phyloP scores from a whole-genome alignment of 2,329 filamentous ascomycete species.

The Penicillium sp. region DNA sequence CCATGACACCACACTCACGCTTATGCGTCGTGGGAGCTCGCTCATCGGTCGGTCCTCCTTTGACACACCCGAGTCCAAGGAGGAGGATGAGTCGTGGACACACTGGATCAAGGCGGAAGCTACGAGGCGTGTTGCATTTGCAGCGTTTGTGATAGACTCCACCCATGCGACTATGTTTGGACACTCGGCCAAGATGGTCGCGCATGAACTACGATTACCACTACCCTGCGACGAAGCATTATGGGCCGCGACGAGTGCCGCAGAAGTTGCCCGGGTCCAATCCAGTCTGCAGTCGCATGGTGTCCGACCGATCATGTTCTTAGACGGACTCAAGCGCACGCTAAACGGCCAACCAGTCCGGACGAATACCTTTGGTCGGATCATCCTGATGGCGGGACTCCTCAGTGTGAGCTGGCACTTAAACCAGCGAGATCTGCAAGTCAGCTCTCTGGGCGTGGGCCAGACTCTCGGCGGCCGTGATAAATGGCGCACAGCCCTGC shows the following conservation, averaged over 20 bases:
- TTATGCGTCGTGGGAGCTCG: slow-evolving; percentile 93
- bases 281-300: slow-evolving; percentile 79
- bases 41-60: slow-evolving; percentile 83
- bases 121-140: slow-evolving; percentile 86
- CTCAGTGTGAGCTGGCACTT: slow-evolving; percentile 97
- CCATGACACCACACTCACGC: slow-evolving; percentile 90
- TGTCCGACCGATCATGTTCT: slow-evolving; percentile 82
- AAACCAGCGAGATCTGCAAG: slow-evolving; percentile 93
- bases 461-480: slow-evolving; percentile 83
- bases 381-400: slow-evolving; percentile 90
- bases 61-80: slow-evolving; percentile 79
- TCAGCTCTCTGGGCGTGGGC: slow-evolving; percentile 81
- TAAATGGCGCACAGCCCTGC: slow-evolving; percentile 86
- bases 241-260: slow-evolving; percentile 87
- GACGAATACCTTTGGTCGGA: slow-evolving; percentile 92
- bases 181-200: slow-evolving; percentile 95
- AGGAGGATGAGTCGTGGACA: slow-evolving; percentile 87
- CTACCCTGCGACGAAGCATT: slow-evolving; percentile 90
- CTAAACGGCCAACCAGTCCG: slow-evolving; percentile 83
- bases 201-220: slow-evolving; percentile 90
- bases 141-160: slow-evolving; percentile 92
- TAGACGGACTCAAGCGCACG: slow-evolving; percentile 89
- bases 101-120: slow-evolving; percentile 95
- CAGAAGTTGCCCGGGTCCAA: slow-evolving; percentile 84
- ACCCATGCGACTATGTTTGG: slow-evolving; percentile 98